phyloP scores from a whole-genome alignment of 2,329 filamentous ascomycete genomes.

The Talaromyces pinophilus region DNA sequence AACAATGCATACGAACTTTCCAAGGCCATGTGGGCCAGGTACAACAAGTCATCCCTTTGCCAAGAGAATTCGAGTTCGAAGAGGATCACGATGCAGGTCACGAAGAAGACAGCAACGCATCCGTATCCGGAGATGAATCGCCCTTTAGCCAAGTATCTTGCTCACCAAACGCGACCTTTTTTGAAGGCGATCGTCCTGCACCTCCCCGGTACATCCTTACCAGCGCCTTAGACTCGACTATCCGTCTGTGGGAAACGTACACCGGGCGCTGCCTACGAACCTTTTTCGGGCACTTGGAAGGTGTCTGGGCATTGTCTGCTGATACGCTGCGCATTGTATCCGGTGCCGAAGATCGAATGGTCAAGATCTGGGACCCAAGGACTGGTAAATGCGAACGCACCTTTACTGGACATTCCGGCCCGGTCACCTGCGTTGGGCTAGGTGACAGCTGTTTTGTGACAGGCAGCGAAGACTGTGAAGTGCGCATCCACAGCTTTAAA shows the following conservation, averaged over 20 bases:
- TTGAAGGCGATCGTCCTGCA: constrained; percentile 65
- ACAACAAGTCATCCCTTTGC: constrained; percentile 83
- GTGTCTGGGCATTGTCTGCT: constrained; percentile 88
- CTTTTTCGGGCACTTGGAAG: constrained; percentile 95
- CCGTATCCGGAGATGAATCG: constrained; percentile 35
- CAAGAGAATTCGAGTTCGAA: constrained; percentile 85
- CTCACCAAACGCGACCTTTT: constrained; percentile 54
- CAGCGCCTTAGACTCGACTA: constrained; percentile 84
- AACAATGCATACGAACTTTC: constrained; percentile 73
- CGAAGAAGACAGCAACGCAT: constrained; percentile 57
- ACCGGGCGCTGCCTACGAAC: constrained; percentile 82
- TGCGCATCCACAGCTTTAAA: constrained; percentile 78
- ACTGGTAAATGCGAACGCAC: constrained; percentile 90
- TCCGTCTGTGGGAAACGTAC: constrained; percentile 87
- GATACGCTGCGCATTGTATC: constrained; percentile 86
- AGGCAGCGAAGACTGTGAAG: constrained; percentile 90
- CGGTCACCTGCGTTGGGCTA: constrained; percentile 88
- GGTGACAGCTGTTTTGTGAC: constrained; percentile 88
- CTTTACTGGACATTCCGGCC: constrained; percentile 84
- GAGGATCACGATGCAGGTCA: constrained; percentile 65
- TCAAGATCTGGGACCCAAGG: constrained; percentile 92
- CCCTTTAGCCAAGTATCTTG: constrained; percentile 27
- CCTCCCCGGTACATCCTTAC: constrained; percentile 92
- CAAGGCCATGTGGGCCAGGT: constrained; percentile 93
- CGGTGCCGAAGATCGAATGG: constrained; percentile 89